These are phyloP conservation scores for Capronia coronata DNA, from an alignment of 2,329 filamentous ascomycete species.

Conservation along the genomic window DNA sequence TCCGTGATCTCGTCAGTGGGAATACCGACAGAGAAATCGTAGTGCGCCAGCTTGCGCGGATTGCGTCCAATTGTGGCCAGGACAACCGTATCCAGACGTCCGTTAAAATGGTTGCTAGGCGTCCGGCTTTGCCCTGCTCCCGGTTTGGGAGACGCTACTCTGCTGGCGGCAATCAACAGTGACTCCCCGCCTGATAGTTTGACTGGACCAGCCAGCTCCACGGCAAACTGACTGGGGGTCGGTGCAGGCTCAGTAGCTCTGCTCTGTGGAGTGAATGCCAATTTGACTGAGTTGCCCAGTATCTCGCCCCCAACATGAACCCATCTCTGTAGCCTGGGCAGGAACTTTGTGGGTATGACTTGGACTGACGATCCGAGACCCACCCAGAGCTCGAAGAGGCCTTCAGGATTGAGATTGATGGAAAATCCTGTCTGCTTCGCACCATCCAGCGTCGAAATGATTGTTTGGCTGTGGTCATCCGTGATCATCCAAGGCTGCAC, in stretches of 20 bases:
- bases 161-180: slow-evolving; percentile 1
- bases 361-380: slow-evolving; percentile 4
- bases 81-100: background rate
- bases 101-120: slow-evolving; percentile 6
- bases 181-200: background rate
- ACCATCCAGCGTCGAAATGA: slow-evolving; percentile 12
- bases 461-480: slow-evolving; percentile 6
- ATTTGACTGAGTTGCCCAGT: no score
- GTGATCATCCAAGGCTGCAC: slow-evolving; percentile 9
- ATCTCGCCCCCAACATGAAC: background rate
- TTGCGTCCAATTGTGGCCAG: background rate
- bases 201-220: background rate
- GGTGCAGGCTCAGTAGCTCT: no score
- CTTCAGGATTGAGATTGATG: background rate
- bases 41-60: slow-evolving; percentile 6
- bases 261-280: no score
- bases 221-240: no score
- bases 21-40: slow-evolving; percentile 19
- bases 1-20: slow-evolving; percentile 29
- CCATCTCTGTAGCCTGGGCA: background rate
- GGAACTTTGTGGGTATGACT: background rate
- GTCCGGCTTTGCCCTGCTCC: background rate
- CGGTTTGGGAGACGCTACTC: slow-evolving; percentile 1
- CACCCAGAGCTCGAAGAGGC: slow-evolving; percentile 4
- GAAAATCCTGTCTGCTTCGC: slow-evolving; percentile 7